Evolutionary conservation across 129 eudicot species (phyloP).

Genomic region (Flaveria robusta): DNA sequence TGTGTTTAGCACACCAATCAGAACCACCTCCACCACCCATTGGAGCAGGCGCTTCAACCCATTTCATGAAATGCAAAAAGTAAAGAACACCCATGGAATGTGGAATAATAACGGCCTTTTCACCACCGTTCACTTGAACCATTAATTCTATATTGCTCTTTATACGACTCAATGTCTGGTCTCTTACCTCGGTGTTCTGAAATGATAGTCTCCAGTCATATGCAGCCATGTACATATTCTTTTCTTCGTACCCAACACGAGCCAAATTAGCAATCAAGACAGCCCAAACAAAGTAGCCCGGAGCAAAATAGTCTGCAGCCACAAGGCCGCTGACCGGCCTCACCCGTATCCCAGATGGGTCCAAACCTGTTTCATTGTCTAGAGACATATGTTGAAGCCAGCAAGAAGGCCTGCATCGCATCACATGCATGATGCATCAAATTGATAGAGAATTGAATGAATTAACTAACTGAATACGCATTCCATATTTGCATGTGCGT

Average conservation of each 20-base stretch:
- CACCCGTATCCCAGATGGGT: slow-evolving; percentile 75
- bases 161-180: slow-evolving; percentile 74
- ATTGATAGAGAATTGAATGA: no score
- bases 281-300: slow-evolving; percentile 99
- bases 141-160: slow-evolving; percentile 82
- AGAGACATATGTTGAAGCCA: slow-evolving; percentile 95
- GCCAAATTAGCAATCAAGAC: slow-evolving; percentile 91
- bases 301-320: slow-evolving; percentile 96
- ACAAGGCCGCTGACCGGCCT: slow-evolving; percentile 91
- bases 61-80: slow-evolving; percentile 93
- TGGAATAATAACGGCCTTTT: slow-evolving; percentile 89
- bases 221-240: slow-evolving; percentile 95
- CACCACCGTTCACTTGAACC: slow-evolving; percentile 82
- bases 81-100: slow-evolving; percentile 97
- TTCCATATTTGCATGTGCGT: no score
- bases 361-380: slow-evolving; percentile 89
- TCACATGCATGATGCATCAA: no score
- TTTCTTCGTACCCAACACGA: slow-evolving; percentile 90
- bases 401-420: slow-evolving; percentile 66
- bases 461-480: no score
- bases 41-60: slow-evolving; percentile 99
- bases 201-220: slow-evolving; percentile 96
- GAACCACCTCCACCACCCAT: slow-evolving; percentile 98
- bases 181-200: slow-evolving; percentile 97
- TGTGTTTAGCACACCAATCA: slow-evolving; percentile 92